Base-by-base conservation (phyloP, 2,329 filamentous ascomycete genomes). In the Fusarium euwallaceae region DNA sequence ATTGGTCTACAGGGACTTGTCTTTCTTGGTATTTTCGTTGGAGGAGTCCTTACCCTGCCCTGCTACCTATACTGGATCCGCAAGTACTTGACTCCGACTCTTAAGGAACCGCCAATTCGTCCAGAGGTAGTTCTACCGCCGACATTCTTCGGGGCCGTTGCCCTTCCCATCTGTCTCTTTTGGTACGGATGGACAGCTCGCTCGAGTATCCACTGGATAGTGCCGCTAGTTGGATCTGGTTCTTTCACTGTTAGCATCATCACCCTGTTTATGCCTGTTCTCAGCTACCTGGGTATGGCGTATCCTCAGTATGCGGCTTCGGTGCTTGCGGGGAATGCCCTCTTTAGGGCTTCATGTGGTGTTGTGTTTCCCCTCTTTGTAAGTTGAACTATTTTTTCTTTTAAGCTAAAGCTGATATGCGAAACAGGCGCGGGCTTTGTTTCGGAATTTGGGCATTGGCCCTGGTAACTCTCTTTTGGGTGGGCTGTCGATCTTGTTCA, bases 131-230 rank as follows among this genome's bases (percentile, higher is more conserved):
- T 61, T 12, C 22, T 74, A 0, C 17, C 81, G 0, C 92, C 64
- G 85, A 87, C 12, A 92, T 93, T 81, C 75, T 92, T 58, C 85
- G 87, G 93, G 24, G 90, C 88, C 0, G 83, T 92, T 61, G 83
- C 93, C 5, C 91, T 94, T 22, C 91, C 72, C 0, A 63, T 67
- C 16, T 66, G 71, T 6, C 41, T 74, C 1, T 75, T 74, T 32
- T 75, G 55, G 66, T 71, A 69, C 20, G 68, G 71, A 2, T 75
- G 71, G 66, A 34, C 69, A 3, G 63, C 66, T 4, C 43, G 61
- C 3, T 39, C 27, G 4, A 20, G 39, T 14, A 59, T 72, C 7
- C 71, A 72, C 20, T 74, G 66, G 69, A 67, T 70, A 2, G 53
- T 72, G 0, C 56, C 69, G 0, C 41, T 70, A 0, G 48, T 67